phyloP scores from a whole-genome alignment of 192 early-diverging fungal species.

The Funneliformis mosseae region DNA sequence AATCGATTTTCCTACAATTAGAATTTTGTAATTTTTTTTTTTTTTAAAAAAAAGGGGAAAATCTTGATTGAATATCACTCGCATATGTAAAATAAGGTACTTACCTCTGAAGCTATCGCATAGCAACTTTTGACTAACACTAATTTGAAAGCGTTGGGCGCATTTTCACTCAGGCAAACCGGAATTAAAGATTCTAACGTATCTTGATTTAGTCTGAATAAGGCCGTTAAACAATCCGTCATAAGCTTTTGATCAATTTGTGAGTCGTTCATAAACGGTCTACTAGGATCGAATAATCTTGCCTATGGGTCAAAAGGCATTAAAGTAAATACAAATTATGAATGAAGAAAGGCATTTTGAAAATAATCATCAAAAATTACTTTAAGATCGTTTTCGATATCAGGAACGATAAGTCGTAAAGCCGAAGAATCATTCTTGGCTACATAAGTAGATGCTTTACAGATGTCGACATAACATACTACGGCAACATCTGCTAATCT shows the following conservation, averaged over 20 bases:
- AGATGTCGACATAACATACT: constrained; percentile 76
- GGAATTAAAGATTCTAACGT: constrained; percentile 75
- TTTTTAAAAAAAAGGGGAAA: not conserved
- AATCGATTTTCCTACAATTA: constrained; percentile 47
- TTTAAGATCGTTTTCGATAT: constrained; percentile 78
- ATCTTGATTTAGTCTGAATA: constrained; percentile 78
- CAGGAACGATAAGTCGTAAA: constrained; percentile 63
- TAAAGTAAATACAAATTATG: not conserved
- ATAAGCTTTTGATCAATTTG: constrained; percentile 83
- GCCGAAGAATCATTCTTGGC: constrained; percentile 62
- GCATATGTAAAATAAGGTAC: not conserved
- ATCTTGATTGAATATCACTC: not conserved
- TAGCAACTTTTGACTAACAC: constrained; percentile 79
- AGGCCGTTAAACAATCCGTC: constrained; percentile 70
- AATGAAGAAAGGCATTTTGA: not conserved
- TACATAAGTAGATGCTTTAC: constrained; percentile 71
- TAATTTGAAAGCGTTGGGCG: constrained; percentile 77
- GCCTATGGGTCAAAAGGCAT: constrained; percentile 41
- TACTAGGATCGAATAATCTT: constrained; percentile 64
- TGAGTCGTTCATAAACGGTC: constrained; percentile 51
- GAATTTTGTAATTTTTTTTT: not conserved
- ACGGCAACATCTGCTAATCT: constrained; percentile 67
- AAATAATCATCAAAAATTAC: constrained; percentile 36
- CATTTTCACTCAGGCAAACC: constrained; percentile 64
- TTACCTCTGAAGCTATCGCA: constrained; percentile 64